A percentile compares a stretch with the other conserved stretches of the same genome.
Conservation (phyloP, 768 basidiomycete genomes). For the Leccinum subgranulosum region DNA sequence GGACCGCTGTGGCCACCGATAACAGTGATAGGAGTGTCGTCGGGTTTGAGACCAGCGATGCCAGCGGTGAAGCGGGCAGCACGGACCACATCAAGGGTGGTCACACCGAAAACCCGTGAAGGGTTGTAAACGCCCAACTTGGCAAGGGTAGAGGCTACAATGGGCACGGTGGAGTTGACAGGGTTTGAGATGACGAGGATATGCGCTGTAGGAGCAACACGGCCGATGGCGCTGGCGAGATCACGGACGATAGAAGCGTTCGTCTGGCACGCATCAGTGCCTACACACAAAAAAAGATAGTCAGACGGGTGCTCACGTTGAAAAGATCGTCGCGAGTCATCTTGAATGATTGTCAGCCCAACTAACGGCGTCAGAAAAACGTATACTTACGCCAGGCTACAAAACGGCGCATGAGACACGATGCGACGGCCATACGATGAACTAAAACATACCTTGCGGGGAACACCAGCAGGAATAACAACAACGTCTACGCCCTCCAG, state of each 20-base stretch:
- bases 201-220: constrained; percentile 86
- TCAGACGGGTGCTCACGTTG: constrained; percentile 59
- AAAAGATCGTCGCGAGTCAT: constrained; percentile 98
- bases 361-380: background rate
- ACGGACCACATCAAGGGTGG: constrained; percentile 97
- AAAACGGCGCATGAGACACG: constrained; percentile 28
- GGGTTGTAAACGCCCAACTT: constrained; percentile 94
- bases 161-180: constrained; percentile 97
- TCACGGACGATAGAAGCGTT: constrained; percentile 98
- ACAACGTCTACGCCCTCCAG: constrained; percentile 89
- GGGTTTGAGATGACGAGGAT: constrained; percentile 98
- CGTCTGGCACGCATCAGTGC: constrained; percentile 48
- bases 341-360: constrained; percentile 40
- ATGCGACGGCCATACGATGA: background rate
- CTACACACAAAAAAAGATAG: background rate
- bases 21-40: constrained; percentile 73
- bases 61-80: constrained; percentile 85
- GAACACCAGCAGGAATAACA: constrained; percentile 98
- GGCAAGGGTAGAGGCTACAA: constrained; percentile 88
- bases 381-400: constrained; percentile 76
- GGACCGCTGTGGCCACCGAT: constrained; percentile 94
- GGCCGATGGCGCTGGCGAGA: constrained; percentile 85
- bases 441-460: constrained; percentile 73
- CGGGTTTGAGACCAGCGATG: constrained; percentile 61
- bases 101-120: constrained; percentile 88